Evolutionary conservation across 139 green algal genomes (phyloP).

Genomic region (Chlorella sp.): DNA sequence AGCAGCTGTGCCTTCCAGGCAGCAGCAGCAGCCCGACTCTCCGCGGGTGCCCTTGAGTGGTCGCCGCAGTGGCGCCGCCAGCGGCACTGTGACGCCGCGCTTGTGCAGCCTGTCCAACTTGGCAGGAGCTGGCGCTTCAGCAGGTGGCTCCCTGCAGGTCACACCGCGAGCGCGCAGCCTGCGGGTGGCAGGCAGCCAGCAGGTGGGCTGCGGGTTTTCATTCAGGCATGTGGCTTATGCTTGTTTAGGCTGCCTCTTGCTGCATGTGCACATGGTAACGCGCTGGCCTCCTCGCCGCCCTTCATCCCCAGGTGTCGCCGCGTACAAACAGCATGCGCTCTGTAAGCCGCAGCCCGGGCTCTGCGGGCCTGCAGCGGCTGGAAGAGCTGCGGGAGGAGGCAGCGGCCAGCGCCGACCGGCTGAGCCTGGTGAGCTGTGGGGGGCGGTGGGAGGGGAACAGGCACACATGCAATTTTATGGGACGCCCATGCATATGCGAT

Average conservation of each 20-base stretch:
- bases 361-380: neutral
- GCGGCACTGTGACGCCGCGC: constrained; percentile 9
- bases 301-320: neutral
- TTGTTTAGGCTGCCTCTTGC: neutral
- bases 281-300: neutral
- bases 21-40: neutral
- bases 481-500: too few relatives aligned
- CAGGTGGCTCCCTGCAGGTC: neutral
- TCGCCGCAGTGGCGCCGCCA: neutral
- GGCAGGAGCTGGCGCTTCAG: neutral
- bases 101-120: constrained; percentile 6
- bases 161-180: constrained; percentile 5
- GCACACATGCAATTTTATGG: too few relatives aligned
- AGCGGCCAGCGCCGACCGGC: neutral
- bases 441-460: too few relatives aligned
- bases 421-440: neutral
- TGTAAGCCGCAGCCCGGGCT: neutral
- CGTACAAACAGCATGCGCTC: neutral
- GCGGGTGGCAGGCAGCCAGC: neutral
- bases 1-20: neutral
- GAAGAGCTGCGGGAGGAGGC: constrained; percentile 16
- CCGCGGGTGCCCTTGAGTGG: neutral
- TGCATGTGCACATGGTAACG: neutral
- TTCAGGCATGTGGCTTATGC: neutral
- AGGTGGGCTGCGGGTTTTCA: neutral